Conservation (phyloP, 768 basidiomycete genomes). For the Kwoniella shandongensis region DNA sequence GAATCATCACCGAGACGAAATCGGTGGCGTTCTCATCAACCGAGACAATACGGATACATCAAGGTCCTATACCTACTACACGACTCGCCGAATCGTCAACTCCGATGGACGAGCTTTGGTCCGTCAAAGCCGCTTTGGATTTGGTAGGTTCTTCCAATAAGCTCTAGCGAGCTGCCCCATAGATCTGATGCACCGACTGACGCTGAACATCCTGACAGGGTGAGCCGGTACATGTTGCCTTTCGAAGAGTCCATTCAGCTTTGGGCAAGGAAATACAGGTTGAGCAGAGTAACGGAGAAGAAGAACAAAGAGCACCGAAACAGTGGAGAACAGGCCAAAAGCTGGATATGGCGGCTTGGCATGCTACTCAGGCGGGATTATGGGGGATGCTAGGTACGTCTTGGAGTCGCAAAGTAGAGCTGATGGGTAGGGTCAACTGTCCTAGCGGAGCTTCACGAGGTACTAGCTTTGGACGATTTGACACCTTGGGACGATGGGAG, state of each 20-base stretch:
- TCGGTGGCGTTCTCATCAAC: conserved; percentile 5
- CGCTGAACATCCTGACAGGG: conserved; percentile 29
- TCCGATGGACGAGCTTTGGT: conserved; percentile 48
- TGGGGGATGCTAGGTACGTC: conserved; percentile 45
- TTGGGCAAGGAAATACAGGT: conserved; percentile 10
- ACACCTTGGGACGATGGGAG: conserved; percentile 19
- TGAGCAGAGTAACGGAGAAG: conserved; percentile 3
- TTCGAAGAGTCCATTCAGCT: conserved; percentile 37
- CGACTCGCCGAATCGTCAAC: conserved; percentile 30
- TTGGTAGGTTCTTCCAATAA: conserved; percentile 37
- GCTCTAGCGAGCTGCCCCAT: no score
- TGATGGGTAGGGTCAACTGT: conserved; percentile 24
- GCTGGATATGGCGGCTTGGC: conserved; percentile 33
- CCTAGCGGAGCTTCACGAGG: conserved; percentile 41
- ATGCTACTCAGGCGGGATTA: conserved; percentile 42
- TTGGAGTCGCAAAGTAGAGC: background rate
- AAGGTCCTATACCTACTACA: conserved; percentile 23
- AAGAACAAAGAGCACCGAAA: conserved; percentile 22
- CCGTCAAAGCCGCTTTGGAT: conserved; percentile 44
- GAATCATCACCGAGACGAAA: conserved; percentile 15
- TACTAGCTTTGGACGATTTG: conserved; percentile 29
- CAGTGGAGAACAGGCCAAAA: conserved; percentile 15
- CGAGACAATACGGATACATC: conserved; percentile 19
- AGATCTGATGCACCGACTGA: background rate
- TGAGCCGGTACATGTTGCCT: conserved; percentile 44